Base-by-base conservation (phyloP, 2,329 filamentous ascomycete species). In the Rutstroemia sydowiana region DNA sequence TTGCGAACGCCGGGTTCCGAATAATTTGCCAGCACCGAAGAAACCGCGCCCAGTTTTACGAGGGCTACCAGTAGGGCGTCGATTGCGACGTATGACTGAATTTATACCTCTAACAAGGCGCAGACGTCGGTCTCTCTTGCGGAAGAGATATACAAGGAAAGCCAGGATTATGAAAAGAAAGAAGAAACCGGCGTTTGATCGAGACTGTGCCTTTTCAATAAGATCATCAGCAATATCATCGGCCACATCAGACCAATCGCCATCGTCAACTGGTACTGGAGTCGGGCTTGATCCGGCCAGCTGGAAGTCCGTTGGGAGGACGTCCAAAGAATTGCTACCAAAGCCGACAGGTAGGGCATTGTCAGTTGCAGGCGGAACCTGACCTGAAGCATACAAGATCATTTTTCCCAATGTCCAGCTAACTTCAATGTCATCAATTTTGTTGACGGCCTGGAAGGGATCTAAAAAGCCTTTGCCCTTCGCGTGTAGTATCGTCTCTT, bases 321-420 rank as follows among this genome's bases (percentile, higher is more conserved):
- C 75, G 5, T 55, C 60, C 16, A 7, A 74, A 75, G 36, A 73
- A 73, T 98, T 98, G 70, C 84, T 89, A 52, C 93, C 93, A 65
- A 97, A 97, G 0, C 93, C 93, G 9, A 98, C 93, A 0, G 91
- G 88, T 2, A 91, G 72, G 14, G 76, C 73, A 39, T 78, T 71
- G 16, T 76, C 72, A 1, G 73, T 75, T 6, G 75, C 70, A 0
- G 88, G 78, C 1, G 87, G 84, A 5, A 98, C 77, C 66, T 96
- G 89, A 3, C 89, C 93, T 0, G 92, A 84, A 4, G 93, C 93
- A 62, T 97, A 97, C 4, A 98, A 78, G 6, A 98, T 81, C 78
- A 97, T 96, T 66, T 96, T 95, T 1, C 93, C 93, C 5, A 98
- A 73, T 0, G 93, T 97, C 93, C 93, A 98, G 72, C 88, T 95